Conservation (phyloP, 2,329 filamentous ascomycete species). For the Colletotrichum sp. region DNA sequence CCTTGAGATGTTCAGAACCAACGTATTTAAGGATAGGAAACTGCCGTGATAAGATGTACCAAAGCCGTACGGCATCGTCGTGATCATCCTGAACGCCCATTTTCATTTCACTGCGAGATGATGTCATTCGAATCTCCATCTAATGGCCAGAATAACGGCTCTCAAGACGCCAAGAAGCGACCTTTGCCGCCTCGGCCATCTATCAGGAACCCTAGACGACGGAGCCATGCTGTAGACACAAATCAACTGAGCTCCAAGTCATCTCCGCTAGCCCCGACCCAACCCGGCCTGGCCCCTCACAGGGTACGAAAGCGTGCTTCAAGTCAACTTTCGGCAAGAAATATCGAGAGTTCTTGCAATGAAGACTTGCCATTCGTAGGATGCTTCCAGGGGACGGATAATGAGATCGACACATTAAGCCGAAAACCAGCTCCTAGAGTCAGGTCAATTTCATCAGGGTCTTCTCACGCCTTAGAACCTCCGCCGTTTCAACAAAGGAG, state of each 20-base stretch:
- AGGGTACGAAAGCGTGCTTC: background rate
- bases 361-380: background rate
- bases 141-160: too few species aligned
- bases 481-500: background rate
- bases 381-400: background rate
- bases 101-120: too few species aligned
- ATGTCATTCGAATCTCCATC: too few species aligned
- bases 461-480: background rate
- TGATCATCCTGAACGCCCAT: too few species aligned
- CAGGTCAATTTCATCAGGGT: background rate
- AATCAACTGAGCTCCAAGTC: background rate
- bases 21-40: background rate
- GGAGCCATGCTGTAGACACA: background rate
- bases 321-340: background rate
- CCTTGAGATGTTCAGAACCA: background rate
- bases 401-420: background rate
- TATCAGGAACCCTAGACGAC: background rate
- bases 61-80: too few species aligned
- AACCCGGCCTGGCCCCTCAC: background rate
- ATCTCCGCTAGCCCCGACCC: background rate
- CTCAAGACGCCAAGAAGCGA: too few species aligned
- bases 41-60: too few species aligned
- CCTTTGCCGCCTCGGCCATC: background rate
- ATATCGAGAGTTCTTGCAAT: background rate
- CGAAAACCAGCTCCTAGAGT: background rate